Percentiles rank a stretch among this genome's conserved stretches.
Evolutionary conservation across 2,329 filamentous ascomycete species (phyloP).

Genomic region (Hymenoscyphus repandus): DNA sequence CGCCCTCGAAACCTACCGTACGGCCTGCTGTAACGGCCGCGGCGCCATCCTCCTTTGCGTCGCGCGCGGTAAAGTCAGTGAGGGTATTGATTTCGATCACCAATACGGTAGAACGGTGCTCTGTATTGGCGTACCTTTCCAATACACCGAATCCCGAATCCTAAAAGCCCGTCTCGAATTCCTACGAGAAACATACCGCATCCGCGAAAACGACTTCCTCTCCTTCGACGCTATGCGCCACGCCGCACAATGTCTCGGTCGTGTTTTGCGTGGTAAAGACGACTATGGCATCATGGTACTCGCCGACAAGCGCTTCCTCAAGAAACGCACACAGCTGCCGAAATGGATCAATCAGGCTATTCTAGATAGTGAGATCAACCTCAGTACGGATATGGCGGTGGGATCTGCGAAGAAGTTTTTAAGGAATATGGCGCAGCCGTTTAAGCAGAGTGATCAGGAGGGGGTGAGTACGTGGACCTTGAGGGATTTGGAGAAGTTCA

Average conservation of each 20-base stretch:
- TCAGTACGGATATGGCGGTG: slow-evolving; percentile 94
- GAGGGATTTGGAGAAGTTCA: slow-evolving; percentile 70
- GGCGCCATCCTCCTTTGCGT: slow-evolving; percentile 92
- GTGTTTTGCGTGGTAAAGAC: slow-evolving; percentile 91
- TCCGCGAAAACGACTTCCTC: slow-evolving; percentile 93
- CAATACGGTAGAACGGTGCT: slow-evolving; percentile 95
- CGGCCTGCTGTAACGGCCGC: slow-evolving; percentile 93
- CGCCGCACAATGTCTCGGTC: slow-evolving; percentile 90
- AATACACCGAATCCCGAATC: slow-evolving; percentile 97
- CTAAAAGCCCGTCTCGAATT: slow-evolving; percentile 94
- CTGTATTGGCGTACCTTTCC: slow-evolving; percentile 95
- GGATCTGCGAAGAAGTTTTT: slow-evolving; percentile 85
- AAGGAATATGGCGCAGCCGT: slow-evolving; percentile 86
- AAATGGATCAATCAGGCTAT: slow-evolving; percentile 95
- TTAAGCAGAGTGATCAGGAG: slow-evolving; percentile 76
- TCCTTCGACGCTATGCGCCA: slow-evolving; percentile 99
- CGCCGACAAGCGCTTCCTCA: slow-evolving; percentile 87
- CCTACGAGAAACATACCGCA: slow-evolving; percentile 92
- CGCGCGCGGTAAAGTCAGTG: slow-evolving; percentile 92
- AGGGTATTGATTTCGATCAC: slow-evolving; percentile 98
- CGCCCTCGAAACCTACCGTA: slow-evolving; percentile 92
- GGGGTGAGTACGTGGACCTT: slow-evolving; percentile 90
- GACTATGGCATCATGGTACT: slow-evolving; percentile 99
- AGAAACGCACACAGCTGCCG: slow-evolving; percentile 83
- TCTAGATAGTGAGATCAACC: slow-evolving; percentile 76